Evolutionary conservation across 768 basidiomycete genomes (phyloP).

Genomic region (Mycena belliarum): DNA sequence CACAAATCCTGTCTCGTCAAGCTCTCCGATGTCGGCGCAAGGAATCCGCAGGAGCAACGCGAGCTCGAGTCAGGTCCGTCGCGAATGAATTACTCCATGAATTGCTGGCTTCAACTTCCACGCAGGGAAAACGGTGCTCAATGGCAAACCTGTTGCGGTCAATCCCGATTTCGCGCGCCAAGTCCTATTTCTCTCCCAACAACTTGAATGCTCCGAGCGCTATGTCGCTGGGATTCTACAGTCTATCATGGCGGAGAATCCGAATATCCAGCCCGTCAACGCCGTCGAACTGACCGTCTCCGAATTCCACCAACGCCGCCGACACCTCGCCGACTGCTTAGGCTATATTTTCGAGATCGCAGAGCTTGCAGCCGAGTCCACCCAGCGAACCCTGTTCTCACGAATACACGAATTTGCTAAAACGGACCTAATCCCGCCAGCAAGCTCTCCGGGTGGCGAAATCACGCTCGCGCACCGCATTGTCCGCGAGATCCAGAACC

Average conservation of each 20-base stretch:
- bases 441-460: conserved; percentile 31
- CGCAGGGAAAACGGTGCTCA: conserved; percentile 64
- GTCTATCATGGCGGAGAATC: conserved; percentile 59
- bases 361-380: conserved; percentile 41
- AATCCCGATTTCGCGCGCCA: conserved; percentile 81
- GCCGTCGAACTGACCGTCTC: conserved; percentile 67
- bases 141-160: conserved; percentile 68
- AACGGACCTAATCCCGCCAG: conserved; percentile 50
- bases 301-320: conserved; percentile 68
- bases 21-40: conserved; percentile 65
- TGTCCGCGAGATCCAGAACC: conserved; percentile 62
- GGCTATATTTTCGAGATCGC: conserved; percentile 68
- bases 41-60: conserved; percentile 63
- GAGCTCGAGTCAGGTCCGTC: conserved; percentile 67
- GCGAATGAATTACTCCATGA: background rate
- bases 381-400: conserved; percentile 48
- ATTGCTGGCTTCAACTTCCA: conserved; percentile 1
- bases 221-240: conserved; percentile 73
- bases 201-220: conserved; percentile 82
- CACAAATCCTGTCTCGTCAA: conserved; percentile 63
- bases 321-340: conserved; percentile 70
- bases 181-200: conserved; percentile 74
- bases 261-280: conserved; percentile 58
- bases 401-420: conserved; percentile 58
- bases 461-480: conserved; percentile 54